Base-by-base conservation (phyloP, 2,329 filamentous ascomycete species). In the Penicillium sumatraense region DNA sequence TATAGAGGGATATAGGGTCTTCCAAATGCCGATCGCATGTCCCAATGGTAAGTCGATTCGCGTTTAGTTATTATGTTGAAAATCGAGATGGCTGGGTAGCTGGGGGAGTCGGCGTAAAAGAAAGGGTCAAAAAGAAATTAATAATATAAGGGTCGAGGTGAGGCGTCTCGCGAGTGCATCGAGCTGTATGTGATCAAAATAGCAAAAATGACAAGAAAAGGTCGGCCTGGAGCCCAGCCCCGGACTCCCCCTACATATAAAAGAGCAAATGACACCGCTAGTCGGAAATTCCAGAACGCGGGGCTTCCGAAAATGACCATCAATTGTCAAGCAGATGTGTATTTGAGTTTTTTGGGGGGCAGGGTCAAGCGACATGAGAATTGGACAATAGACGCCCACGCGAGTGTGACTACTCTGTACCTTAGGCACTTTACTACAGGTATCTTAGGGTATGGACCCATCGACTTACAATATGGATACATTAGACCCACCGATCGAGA, bases 401-500 rank as follows among this genome's bases (percentile, higher is more conserved):
- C 58, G 61, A 59, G 36, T 48, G 41, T 57, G 48, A 49, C 41
- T 27, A 46, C 41, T 31, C 24, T 35, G 46, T 45, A 38, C 35
- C 35, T 38, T 38, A n/a, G n/a, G n/a, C n/a, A n/a, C n/a, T n/a
- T n/a, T n/a, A n/a, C n/a, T n/a, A n/a, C n/a, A n/a, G n/a, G 46
- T 45, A 38, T 18, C 35, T 38, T 38, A 38, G 16, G 29, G 29
- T 31, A 31, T 31, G 29, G 26, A 56, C 33, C 49, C 56, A 51
- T 35, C 45, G 54, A 58, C 51, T 54, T 54, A 53, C 24, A 42
- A 31, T 31, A 31, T 31, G 29, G 27, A 20, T 42, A 23, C 14
- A 20, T 8, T n/a, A 14, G 51, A 44, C 53, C 62, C 60, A 58
- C 62, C 49, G 62, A 64, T 64, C 58, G 58, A 49, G 50, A 49